Conservation (phyloP, 345 rosid species). For the Eucalyptus lansdowneana region DNA sequence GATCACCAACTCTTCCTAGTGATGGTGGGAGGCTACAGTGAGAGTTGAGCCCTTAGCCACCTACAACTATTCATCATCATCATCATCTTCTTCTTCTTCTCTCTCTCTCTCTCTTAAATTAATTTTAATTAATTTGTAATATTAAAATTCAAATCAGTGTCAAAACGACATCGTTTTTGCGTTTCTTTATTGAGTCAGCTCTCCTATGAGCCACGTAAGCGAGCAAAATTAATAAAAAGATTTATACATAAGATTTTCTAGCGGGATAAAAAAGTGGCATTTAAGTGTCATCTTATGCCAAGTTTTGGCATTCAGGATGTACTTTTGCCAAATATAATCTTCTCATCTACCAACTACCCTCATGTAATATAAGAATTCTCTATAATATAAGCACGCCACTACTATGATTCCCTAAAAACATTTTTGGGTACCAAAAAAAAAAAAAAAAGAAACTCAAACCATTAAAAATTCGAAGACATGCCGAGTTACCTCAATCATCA, state of each 20-base stretch:
- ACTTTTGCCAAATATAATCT: too few species aligned
- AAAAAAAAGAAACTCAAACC: not conserved
- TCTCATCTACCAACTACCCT: not conserved
- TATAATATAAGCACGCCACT: too few species aligned
- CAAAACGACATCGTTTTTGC: fast-evolving
- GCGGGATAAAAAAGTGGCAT: too few species aligned
- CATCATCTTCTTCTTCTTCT: fast-evolving
- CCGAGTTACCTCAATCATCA: not conserved
- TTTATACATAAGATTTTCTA: too few species aligned
- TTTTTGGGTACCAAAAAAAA: not conserved
- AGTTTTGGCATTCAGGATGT: fast-evolving
- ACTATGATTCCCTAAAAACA: not conserved
- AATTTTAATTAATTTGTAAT: too few species aligned
- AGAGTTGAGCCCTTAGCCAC: too few species aligned
- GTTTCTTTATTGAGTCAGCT: fast-evolving
- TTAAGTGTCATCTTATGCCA: fast-evolving
- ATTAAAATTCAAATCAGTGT: too few species aligned
- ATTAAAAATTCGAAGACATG: not conserved
- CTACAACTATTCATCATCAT: too few species aligned
- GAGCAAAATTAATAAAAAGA: too few species aligned
- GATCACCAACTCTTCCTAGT: too few species aligned
- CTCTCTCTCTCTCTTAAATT: too few species aligned
- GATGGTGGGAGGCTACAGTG: fast-evolving
- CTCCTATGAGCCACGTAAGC: fast-evolving
- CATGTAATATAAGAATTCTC: too few species aligned